Evolutionary conservation across 805 yeast species (phyloP).

Genomic region (Kazachstania martiniae): DNA sequence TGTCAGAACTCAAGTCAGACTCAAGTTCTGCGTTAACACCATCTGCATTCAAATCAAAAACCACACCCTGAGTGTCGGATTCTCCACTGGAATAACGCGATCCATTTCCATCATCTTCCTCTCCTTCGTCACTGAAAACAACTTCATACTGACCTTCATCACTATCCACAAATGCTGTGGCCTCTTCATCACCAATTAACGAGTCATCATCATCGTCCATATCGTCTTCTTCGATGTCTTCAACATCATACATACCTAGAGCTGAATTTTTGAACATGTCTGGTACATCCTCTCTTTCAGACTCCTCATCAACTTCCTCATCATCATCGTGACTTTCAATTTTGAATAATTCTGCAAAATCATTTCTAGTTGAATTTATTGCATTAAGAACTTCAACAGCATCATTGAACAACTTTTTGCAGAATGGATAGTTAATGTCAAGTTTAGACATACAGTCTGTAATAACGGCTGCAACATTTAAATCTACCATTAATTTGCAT

Average conservation of each 20-base stretch:
- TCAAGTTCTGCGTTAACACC: conserved; percentile 14
- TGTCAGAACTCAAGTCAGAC: background rate
- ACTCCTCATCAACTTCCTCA: conserved; percentile 47
- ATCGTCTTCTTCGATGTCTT: conserved; percentile 55
- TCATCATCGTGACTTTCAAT: conserved; percentile 49
- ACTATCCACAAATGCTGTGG: conserved; percentile 28
- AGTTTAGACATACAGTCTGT: conserved; percentile 50
- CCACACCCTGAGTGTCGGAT: conserved; percentile 2
- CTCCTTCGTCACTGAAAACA: conserved; percentile 25
- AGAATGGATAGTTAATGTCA: conserved; percentile 64
- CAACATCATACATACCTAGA: conserved; percentile 86
- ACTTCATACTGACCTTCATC: conserved; percentile 29
- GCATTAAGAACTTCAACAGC: conserved; percentile 49
- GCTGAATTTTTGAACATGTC: conserved; percentile 83
- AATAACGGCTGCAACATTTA: conserved; percentile 46
- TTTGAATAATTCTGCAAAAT: conserved; percentile 48
- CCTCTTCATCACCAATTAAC: conserved; percentile 35
- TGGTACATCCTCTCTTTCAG: conserved; percentile 61
- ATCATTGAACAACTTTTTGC: conserved; percentile 47
- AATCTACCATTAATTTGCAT: conserved; percentile 58
- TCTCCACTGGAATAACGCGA: background rate
- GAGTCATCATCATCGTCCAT: conserved; percentile 44
- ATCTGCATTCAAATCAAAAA: conserved; percentile 22
- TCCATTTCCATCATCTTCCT: background rate
- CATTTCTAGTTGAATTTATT: conserved; percentile 45